Conservation (phyloP, 2,329 filamentous ascomycete genomes). For the Coniosporium tulheliwenetii region DNA sequence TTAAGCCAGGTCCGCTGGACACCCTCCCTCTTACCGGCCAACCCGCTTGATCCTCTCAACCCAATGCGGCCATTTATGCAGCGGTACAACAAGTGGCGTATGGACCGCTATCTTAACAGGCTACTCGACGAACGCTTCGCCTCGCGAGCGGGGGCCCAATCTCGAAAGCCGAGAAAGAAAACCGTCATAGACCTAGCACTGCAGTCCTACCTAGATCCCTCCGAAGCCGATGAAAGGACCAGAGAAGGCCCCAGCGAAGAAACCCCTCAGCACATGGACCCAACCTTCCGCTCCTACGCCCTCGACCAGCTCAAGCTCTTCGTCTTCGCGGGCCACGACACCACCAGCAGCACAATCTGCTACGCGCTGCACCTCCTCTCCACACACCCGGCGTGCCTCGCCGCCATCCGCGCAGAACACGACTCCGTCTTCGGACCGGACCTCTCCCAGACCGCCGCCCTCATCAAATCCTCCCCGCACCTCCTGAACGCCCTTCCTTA, state of each 20-base stretch:
- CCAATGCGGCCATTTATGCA: conserved; percentile 18
- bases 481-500: conserved; percentile 36
- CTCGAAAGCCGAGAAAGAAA: conserved; percentile 10
- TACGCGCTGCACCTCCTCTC: conserved; percentile 25
- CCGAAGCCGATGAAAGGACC: conserved; percentile 10
- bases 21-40: conserved; percentile 15
- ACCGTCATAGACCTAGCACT: conserved; percentile 18
- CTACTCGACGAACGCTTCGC: conserved; percentile 21
- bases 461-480: conserved; percentile 26
- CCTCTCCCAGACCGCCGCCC: conserved; percentile 17
- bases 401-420: conserved; percentile 30
- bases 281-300: conserved; percentile 18
- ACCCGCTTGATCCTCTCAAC: conserved; percentile 20
- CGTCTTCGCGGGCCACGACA: conserved; percentile 27
- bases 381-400: conserved; percentile 15
- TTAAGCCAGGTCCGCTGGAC: conserved; percentile 19
- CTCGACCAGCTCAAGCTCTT: conserved; percentile 23
- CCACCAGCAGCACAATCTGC: conserved; percentile 19
- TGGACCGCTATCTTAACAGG: conserved; percentile 18
- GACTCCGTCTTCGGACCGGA: conserved; percentile 34
- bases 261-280: conserved; percentile 14
- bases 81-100: conserved; percentile 18
- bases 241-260: conserved; percentile 10
- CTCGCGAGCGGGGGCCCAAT: conserved; percentile 13
- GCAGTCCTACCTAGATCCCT: conserved; percentile 22